Evolutionary conservation across 805 yeast genomes (phyloP).

Genomic region (Danielozyma ontarioensis): DNA sequence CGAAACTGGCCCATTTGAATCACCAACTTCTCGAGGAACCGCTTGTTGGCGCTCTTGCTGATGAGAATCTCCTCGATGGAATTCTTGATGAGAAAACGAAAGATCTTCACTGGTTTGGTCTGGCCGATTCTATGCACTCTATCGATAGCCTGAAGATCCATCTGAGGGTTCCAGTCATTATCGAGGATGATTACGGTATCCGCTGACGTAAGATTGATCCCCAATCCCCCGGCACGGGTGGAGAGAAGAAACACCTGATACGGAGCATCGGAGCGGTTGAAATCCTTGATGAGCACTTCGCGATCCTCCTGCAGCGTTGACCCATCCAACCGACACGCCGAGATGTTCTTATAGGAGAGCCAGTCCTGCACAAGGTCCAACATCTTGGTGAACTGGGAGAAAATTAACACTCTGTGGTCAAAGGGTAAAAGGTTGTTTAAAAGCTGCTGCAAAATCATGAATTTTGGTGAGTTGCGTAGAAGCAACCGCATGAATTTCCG

Average conservation of each 20-base stretch:
- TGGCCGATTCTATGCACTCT: slow-evolving; percentile 94
- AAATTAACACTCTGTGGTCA: slow-evolving; percentile 71
- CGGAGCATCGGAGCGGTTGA: slow-evolving; percentile 28
- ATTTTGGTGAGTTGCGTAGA: slow-evolving; percentile 64
- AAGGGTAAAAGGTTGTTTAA: slow-evolving; percentile 42
- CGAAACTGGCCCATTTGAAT: slow-evolving; percentile 37
- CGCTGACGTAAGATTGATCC: slow-evolving; percentile 79
- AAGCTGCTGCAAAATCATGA: slow-evolving; percentile 64
- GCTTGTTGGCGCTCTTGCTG: slow-evolving; percentile 72
- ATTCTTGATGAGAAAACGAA: slow-evolving; percentile 68
- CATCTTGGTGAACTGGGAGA: slow-evolving; percentile 81
- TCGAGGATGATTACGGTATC: slow-evolving; percentile 89
- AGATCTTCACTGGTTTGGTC: slow-evolving; percentile 72
- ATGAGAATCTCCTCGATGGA: slow-evolving; percentile 83
- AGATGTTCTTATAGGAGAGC: slow-evolving; percentile 45
- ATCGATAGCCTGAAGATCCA: slow-evolving; percentile 94
- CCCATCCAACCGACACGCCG: slow-evolving; percentile 71
- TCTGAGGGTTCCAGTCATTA: slow-evolving; percentile 97
- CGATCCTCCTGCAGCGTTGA: slow-evolving; percentile 61
- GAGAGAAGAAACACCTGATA: slow-evolving; percentile 64
- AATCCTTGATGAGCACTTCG: slow-evolving; percentile 54
- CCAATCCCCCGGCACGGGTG: slow-evolving; percentile 94
- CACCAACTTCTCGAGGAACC: slow-evolving; percentile 71
- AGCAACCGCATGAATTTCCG: slow-evolving; percentile 22
- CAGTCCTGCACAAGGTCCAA: slow-evolving; percentile 80